These are phyloP conservation scores for Aspergillus sp. DNA, from an alignment of 2,329 filamentous ascomycete species.

Conservation along the genomic window DNA sequence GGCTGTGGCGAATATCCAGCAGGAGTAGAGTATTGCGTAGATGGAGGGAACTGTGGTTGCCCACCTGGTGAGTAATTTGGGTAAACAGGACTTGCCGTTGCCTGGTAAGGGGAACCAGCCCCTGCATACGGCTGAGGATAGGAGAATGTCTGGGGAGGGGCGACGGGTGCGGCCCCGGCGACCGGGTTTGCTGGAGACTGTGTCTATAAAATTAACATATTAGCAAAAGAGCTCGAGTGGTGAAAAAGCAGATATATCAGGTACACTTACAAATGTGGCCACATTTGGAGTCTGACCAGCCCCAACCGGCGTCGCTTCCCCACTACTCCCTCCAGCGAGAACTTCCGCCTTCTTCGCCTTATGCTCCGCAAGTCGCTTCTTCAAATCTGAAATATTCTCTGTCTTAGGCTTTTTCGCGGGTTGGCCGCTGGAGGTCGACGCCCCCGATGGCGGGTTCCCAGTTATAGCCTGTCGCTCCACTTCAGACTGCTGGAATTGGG, in stretches of 20 bases:
- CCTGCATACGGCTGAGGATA: conserved; percentile 44
- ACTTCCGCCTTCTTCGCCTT: conserved; percentile 66
- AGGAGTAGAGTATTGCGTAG: conserved; percentile 31
- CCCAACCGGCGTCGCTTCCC: conserved; percentile 57
- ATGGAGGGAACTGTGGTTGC: conserved; percentile 34
- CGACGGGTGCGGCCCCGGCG: neutral
- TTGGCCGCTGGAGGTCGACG: conserved; percentile 43
- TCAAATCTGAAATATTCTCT: conserved; percentile 74
- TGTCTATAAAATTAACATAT: conserved; percentile 24
- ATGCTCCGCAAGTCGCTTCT: conserved; percentile 75
- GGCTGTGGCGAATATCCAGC: conserved; percentile 33
- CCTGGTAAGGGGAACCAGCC: conserved; percentile 43
- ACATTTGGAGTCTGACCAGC: conserved; percentile 51
- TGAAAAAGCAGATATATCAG: too few species aligned
- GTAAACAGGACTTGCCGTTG: conserved; percentile 39
- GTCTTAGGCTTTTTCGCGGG: conserved; percentile 66
- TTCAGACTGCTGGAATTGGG: conserved; percentile 81
- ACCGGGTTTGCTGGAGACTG: conserved; percentile 46
- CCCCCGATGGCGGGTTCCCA: conserved; percentile 75
- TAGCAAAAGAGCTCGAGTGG: neutral
- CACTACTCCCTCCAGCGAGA: conserved; percentile 55
- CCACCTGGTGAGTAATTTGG: conserved; percentile 36
- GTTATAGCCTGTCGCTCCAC: conserved; percentile 78
- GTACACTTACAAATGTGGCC: conserved; percentile 56
- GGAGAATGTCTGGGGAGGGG: conserved; percentile 28